A percentile compares a stretch with the other conserved stretches of the same genome.
phyloP scores from a whole-genome alignment of 192 early-diverging fungal genomes.

The Backusella luteola region DNA sequence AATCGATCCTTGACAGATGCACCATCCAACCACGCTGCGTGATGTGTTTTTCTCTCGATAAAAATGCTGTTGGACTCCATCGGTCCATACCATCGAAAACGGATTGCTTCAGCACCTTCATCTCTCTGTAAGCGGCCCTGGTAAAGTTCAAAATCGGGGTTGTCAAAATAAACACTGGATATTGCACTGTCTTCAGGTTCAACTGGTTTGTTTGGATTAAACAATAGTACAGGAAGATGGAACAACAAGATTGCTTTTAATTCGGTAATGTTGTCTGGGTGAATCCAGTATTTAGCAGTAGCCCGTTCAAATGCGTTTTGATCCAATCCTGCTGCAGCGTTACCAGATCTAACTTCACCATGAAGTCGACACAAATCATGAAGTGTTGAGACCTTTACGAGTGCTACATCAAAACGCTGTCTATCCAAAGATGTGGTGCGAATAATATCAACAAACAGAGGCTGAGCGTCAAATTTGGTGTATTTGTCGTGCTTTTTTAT shows the following conservation, averaged over 20 bases:
- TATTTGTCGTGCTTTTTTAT: slow-evolving; percentile 92
- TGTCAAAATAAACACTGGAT: slow-evolving; percentile 95
- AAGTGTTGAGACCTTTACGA: slow-evolving; percentile 30
- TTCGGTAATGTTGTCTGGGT: slow-evolving; percentile 94
- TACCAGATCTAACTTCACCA: slow-evolving; percentile 22
- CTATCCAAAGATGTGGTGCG: slow-evolving; percentile 46
- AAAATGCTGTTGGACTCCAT: slow-evolving; percentile 21
- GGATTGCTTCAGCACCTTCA: slow-evolving; percentile 88
- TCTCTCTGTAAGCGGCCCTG: slow-evolving; percentile 82
- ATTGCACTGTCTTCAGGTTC: slow-evolving; percentile 75
- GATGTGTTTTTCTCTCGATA: slow-evolving; percentile 36
- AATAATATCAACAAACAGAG: slow-evolving; percentile 25
- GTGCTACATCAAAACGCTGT: slow-evolving; percentile 66
- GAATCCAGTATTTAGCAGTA: slow-evolving; percentile 97
- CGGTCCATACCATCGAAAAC: slow-evolving; percentile 92
- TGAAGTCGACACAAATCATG: slow-evolving; percentile 30
- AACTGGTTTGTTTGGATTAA: slow-evolving; percentile 72
- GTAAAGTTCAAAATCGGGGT: slow-evolving; percentile 88
- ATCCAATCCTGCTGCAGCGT: slow-evolving; percentile 23
- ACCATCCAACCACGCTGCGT: slow-evolving; percentile 65
- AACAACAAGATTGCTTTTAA: slow-evolving; percentile 90
- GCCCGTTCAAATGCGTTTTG: slow-evolving; percentile 68
- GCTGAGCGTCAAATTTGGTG: slow-evolving; percentile 47
- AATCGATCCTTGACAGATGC: slow-evolving; percentile 94
- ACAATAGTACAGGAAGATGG: slow-evolving; percentile 89